phyloP scores from a whole-genome alignment of 2,329 filamentous ascomycete genomes.

The Botrytis porri region DNA sequence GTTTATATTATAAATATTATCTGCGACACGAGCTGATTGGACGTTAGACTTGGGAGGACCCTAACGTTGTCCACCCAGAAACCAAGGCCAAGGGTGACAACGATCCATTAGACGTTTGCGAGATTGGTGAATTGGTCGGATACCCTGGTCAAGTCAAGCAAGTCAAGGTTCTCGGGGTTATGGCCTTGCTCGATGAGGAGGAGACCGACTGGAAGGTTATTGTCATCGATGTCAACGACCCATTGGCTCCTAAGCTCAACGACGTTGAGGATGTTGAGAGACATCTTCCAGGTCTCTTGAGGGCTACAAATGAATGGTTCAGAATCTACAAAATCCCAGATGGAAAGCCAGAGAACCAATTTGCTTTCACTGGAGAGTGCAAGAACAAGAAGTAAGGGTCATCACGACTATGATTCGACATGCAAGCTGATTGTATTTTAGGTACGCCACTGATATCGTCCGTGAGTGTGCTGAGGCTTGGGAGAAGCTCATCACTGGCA shows the following conservation, averaged over 20 bases:
- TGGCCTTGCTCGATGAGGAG: slow-evolving; percentile 98
- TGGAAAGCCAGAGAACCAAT: slow-evolving; percentile 99
- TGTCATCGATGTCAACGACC: slow-evolving; percentile 97
- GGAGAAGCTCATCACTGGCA: slow-evolving; percentile 93
- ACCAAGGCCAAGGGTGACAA: slow-evolving; percentile 99
- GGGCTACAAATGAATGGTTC: slow-evolving; percentile 99
- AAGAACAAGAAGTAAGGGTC: slow-evolving; percentile 91
- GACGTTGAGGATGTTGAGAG: slow-evolving; percentile 99
- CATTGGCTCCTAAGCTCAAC: slow-evolving; percentile 92
- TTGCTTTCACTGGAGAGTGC: slow-evolving; percentile 99
- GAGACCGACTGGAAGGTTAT: slow-evolving; percentile 99
- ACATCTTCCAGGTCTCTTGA: slow-evolving; percentile 92
- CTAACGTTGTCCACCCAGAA: slow-evolving; percentile 91
- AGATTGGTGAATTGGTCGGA: slow-evolving; percentile 97
- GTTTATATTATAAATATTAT: not conserved
- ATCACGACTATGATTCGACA: not conserved
- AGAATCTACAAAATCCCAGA: slow-evolving; percentile 99
- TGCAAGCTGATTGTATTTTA: slow-evolving; percentile 39
- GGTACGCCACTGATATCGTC: slow-evolving; percentile 92
- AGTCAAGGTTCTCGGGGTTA: slow-evolving; percentile 99
- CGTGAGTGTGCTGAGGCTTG: slow-evolving; percentile 95
- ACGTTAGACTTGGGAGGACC: slow-evolving; percentile 94
- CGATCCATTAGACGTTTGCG: slow-evolving; percentile 98
- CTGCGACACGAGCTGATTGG: slow-evolving; percentile 22
- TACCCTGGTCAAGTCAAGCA: slow-evolving; percentile 98